These are phyloP conservation scores for Diplotaxis tenuifolia DNA, from an alignment of 345 rosid species.

Conservation along the genomic window DNA sequence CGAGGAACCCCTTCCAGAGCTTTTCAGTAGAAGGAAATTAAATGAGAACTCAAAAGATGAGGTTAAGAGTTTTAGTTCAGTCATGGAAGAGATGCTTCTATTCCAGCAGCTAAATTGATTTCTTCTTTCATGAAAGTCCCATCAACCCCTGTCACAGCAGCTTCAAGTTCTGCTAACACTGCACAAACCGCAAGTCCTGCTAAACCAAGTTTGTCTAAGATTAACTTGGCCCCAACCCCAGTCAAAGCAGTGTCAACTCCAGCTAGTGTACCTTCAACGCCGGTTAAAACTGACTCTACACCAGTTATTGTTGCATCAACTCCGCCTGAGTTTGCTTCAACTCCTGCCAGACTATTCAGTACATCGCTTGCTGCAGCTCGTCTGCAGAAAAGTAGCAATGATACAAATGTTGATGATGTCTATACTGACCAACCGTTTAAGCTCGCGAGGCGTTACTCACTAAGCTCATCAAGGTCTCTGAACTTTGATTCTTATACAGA, in stretches of 20 bases:
- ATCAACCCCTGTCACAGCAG: conserved; percentile 13
- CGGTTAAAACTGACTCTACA: conserved; percentile 29
- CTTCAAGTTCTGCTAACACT: background rate
- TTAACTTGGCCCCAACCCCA: conserved; percentile 16
- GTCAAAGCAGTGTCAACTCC: conserved; percentile 16
- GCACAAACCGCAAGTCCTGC: background rate
- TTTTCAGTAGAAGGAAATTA: conserved; percentile 45
- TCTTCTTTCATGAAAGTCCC: conserved; percentile 10
- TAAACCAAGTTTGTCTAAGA: background rate
- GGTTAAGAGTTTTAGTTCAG: conserved; percentile 10
- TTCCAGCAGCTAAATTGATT: conserved; percentile 5
- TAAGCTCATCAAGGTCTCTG: conserved; percentile 43
- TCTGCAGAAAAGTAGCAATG: conserved; percentile 43
- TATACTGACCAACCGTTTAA: conserved; percentile 44
- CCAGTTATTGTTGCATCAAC: conserved; percentile 41
- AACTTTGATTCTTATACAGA: conserved; percentile 59
- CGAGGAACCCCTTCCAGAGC: conserved; percentile 67
- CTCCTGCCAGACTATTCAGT: conserved; percentile 53
- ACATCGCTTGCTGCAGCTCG: conserved; percentile 42
- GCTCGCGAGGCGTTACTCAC: conserved; percentile 51
- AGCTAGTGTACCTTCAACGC: conserved; percentile 24
- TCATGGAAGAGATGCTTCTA: conserved; percentile 28
- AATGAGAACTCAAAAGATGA: conserved; percentile 10
- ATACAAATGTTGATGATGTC: conserved; percentile 50
- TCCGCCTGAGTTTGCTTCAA: conserved; percentile 61